Conservation (phyloP, 306 rosid genomes). For the Abrus pulchellus region DNA sequence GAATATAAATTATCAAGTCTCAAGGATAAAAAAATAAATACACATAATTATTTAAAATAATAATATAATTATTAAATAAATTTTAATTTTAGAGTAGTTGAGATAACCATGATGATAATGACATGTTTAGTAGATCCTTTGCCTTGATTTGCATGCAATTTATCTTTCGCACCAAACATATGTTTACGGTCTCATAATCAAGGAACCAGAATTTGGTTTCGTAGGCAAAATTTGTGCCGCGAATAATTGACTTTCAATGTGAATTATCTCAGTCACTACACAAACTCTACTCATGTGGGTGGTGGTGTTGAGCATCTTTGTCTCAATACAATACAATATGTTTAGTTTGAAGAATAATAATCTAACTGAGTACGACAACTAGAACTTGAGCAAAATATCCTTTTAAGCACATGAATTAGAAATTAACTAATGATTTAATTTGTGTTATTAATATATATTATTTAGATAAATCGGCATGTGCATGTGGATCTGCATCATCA, state of each 20-base stretch:
- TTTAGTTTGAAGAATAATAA: not conserved
- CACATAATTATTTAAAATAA: too few species aligned
- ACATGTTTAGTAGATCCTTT: too few species aligned
- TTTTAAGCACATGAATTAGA: not conserved
- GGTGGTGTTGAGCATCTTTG: not conserved
- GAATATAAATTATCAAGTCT: too few species aligned
- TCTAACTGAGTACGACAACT: not conserved
- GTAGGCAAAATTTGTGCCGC: not conserved
- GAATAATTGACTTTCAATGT: not conserved
- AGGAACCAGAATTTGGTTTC: not conserved
- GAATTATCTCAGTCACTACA: not conserved
- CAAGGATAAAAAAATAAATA: too few species aligned
- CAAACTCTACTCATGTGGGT: not conserved
- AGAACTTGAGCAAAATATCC: slow-evolving; percentile 10
- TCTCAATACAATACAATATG: not conserved
- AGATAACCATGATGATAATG: too few species aligned
- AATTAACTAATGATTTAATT: not conserved
- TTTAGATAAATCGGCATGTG: not conserved
- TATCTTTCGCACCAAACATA: not conserved
- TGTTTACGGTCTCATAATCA: not conserved
- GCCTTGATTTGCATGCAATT: not conserved
- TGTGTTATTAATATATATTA: not conserved
- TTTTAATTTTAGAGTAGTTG: too few species aligned
- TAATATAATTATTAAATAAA: too few species aligned
- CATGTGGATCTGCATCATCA: not conserved